Percentiles rank a stretch among this genome's conserved stretches.
Evolutionary conservation across 495 filamentous ascomycete genomes (phyloP).

Genomic region (Geoglossum glabrum): DNA sequence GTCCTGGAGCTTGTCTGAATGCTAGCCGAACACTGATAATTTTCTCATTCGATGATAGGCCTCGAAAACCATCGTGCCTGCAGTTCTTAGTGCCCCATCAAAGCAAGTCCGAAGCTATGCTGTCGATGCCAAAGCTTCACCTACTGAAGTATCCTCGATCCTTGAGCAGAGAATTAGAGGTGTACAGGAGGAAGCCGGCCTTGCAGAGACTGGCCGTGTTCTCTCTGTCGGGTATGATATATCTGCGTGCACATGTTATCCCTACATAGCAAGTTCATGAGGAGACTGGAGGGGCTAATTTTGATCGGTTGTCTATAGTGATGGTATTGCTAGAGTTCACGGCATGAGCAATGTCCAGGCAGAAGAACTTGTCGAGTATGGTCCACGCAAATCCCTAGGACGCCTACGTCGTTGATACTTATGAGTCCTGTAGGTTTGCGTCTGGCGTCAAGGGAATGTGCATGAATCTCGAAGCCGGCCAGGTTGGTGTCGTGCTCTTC

Average conservation of each 20-base stretch:
- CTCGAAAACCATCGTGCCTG: background rate
- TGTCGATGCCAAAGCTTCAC: constrained; percentile 78
- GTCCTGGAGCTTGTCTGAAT: constrained; percentile 8
- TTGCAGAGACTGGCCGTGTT: constrained; percentile 97
- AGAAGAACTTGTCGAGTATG: constrained; percentile 97
- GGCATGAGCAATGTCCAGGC: constrained; percentile 99
- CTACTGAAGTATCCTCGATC: constrained; percentile 97
- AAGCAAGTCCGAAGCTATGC: constrained; percentile 80
- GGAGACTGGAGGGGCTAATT: background rate
- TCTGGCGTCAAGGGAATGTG: constrained; percentile 99
- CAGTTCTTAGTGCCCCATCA: constrained; percentile 37
- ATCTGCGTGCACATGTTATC: constrained; percentile 1
- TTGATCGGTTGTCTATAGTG: constrained; percentile 32
- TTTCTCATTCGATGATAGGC: constrained; percentile 7
- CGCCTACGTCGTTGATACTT: constrained; percentile 14
- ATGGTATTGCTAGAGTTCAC: constrained; percentile 99
- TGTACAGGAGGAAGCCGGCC: constrained; percentile 84
- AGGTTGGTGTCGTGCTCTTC: constrained; percentile 99
- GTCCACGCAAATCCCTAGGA: constrained; percentile 12
- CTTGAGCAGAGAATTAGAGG: constrained; percentile 97
- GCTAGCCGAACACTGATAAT: constrained; percentile 15
- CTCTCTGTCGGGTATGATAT: constrained; percentile 90
- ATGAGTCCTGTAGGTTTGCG: constrained; percentile 56
- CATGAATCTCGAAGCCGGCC: constrained; percentile 99
- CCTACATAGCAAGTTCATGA: constrained; percentile 21